Conservation (phyloP, 176 grass and related monocot species). For the Triticum turgidum region DNA sequence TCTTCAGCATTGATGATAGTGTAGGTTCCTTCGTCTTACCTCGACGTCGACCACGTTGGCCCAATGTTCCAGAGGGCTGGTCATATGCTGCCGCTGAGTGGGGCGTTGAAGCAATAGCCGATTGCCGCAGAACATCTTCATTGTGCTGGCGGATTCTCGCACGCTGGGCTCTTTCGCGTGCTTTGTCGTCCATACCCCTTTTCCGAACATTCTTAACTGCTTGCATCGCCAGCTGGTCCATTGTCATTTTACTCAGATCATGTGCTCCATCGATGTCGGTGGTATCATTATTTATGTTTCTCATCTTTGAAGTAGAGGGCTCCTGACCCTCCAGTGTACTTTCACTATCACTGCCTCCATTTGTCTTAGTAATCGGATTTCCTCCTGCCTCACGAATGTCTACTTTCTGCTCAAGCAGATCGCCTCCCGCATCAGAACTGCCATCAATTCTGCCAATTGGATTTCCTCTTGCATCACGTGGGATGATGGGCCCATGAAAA, state of each 20-base stretch:
- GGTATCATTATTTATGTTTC: conserved; percentile 2
- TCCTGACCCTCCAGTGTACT: not conserved
- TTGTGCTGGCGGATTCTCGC: conserved; percentile 78
- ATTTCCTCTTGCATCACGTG: conserved; percentile 14
- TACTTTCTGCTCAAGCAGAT: conserved; percentile 27
- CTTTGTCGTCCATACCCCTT: conserved; percentile 56
- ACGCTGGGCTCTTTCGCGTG: conserved; percentile 51
- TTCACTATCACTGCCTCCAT: conserved; percentile 20
- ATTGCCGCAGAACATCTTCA: conserved; percentile 69
- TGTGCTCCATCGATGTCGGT: not conserved
- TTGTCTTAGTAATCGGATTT: conserved; percentile 28
- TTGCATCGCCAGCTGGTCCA: conserved; percentile 54
- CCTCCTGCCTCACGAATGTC: conserved; percentile 42
- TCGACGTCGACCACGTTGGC: conserved; percentile 19
- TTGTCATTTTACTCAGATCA: conserved; percentile 33
- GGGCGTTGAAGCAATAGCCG: conserved; percentile 83
- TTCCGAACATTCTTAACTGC: conserved; percentile 72
- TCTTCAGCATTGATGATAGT: conserved; percentile 88
- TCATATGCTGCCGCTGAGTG: conserved; percentile 60
- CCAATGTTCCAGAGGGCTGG: conserved; percentile 33
- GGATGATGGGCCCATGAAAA: conserved; percentile 60
- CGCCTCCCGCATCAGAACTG: conserved; percentile 34
- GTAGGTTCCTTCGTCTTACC: conserved; percentile 61
- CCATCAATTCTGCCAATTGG: not conserved
- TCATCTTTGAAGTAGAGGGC: conserved; percentile 24